Conservation (phyloP, 257 asterid genomes). For the Solanum sparsipilum region DNA sequence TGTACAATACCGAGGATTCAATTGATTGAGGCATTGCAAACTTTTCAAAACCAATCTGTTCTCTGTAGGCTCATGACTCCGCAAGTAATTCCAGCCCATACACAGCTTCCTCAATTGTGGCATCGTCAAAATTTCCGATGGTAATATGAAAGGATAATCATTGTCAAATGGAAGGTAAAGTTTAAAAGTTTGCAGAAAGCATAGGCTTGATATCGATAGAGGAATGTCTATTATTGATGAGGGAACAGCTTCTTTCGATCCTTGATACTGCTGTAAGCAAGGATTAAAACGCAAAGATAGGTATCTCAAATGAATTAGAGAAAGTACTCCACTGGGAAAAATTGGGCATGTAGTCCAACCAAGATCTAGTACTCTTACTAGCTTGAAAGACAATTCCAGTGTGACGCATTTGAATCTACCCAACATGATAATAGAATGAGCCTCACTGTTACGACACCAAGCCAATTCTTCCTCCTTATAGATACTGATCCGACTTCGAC, state of each 20-base stretch:
- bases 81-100: not conserved
- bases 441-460: not conserved
- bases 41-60: not conserved
- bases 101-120: constrained; percentile 8
- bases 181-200: not conserved
- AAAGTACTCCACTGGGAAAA: not conserved
- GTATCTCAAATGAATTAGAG: not conserved
- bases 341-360: too few species aligned
- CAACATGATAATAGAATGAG: not conserved
- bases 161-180: not conserved
- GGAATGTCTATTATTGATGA: not conserved
- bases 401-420: too few species aligned
- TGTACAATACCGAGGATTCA: constrained; percentile 1
- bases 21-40: not conserved
- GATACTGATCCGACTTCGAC: not conserved
- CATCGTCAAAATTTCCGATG: constrained; percentile 6
- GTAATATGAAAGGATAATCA: not conserved
- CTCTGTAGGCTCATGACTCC: not conserved
- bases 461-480: not conserved
- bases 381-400: not conserved
- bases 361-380: constrained; percentile 6
- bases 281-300: not conserved
- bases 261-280: not conserved
- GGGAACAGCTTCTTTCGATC: not conserved
- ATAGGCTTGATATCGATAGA: not conserved